phyloP scores from a whole-genome alignment of 73 alveolate species.

The Breviolum minutum region DNA sequence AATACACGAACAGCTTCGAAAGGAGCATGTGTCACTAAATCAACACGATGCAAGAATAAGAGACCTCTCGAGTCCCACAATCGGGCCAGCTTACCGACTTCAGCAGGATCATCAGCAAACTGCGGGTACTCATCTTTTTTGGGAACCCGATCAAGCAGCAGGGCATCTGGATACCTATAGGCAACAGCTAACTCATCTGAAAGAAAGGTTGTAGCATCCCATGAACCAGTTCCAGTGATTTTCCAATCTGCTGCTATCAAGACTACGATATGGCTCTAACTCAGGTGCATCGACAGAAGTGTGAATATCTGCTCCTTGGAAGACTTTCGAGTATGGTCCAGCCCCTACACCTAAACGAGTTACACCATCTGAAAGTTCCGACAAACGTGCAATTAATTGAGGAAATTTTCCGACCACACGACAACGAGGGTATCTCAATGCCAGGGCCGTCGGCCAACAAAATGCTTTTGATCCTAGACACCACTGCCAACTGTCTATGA shows the following conservation, averaged over 20 bases:
- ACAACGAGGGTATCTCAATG: neutral
- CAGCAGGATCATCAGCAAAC: neutral
- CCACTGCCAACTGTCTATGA: neutral
- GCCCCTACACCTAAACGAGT: neutral
- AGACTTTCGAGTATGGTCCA: neutral
- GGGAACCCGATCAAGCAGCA: neutral
- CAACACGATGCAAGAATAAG: neutral
- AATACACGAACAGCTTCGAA: neutral
- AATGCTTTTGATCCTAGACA: neutral
- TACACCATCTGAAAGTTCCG: neutral
- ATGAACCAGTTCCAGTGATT: neutral
- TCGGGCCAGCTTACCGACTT: neutral
- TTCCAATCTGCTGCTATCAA: neutral
- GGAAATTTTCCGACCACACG: neutral
- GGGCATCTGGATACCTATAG: neutral
- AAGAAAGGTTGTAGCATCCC: neutral
- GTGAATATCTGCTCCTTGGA: no score
- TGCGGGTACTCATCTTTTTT: neutral
- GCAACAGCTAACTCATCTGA: neutral
- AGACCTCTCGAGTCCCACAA: neutral
- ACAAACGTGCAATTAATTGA: neutral
- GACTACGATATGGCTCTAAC: neutral
- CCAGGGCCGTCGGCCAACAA: conserved; percentile 18
- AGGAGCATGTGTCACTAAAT: neutral
- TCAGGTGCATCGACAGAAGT: neutral